Evolutionary conservation across 495 filamentous ascomycete species (phyloP), one percentile per base, ranked within the genome.

Genomic region (Thermothielavioides terrestris): DNA sequence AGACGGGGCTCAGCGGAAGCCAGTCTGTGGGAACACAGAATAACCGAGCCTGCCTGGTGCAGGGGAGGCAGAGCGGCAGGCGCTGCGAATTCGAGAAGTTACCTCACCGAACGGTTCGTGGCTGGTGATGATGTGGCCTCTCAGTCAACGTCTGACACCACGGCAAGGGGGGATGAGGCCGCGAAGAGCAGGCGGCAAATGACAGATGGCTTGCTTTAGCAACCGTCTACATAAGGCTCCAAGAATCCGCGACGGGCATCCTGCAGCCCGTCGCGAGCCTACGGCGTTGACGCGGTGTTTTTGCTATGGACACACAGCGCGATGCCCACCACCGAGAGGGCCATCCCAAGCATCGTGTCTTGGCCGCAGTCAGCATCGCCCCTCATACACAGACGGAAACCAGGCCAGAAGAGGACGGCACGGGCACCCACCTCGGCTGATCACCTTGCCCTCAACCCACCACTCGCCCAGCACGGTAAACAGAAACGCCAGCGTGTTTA

Each of bases 381-480:
- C 4, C 15, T 5, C 9, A 44, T 2, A 1, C n/a, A 22, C 8
- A 8, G 14, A 10, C 6, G 2, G 11, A 15, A 15, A 37, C 23
- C 17, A 49, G 15, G 25, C n/a, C n/a, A n/a, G n/a, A n/a, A n/a
- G n/a, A n/a, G n/a, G n/a, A n/a, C n/a, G n/a, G n/a, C n/a, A 39
- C 2, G 10, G 10, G 23, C 11, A 71, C 77, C 49, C 66, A 84
- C 84, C 79, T 73, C 81, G 74, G 52, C 79, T 82, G 53, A 97
- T 92, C 3, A 85, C 83, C 68, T 96, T 97, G 53, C 77, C 78
- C 48, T 95, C 92, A 0, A 89, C 88, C 74, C 83, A 94, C 91
- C 90, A 96, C 57, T 98, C 92, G 0, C 89, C 92, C 27, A 95
- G 62, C 8, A 95, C 91, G 0, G 92, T 98, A 61, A 96, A 98